These are phyloP conservation scores for Calonectria henricotiae DNA, from an alignment of 2,329 filamentous ascomycete genomes.

Conservation along the genomic window DNA sequence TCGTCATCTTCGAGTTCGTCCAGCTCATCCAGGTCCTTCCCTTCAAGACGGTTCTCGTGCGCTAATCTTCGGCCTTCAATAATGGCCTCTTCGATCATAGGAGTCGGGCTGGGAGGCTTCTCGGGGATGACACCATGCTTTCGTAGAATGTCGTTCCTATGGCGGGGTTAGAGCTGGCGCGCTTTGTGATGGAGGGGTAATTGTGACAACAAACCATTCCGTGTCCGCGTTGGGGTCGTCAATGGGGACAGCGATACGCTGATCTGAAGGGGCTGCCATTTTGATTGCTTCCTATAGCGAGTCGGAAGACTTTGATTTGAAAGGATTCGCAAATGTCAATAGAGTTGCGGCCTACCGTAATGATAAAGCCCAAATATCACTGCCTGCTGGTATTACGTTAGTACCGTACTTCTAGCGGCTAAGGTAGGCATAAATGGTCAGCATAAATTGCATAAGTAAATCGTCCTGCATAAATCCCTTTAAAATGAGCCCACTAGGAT, in stretches of 20 bases:
- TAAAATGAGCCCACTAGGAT: neutral
- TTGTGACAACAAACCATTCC: conserved; percentile 79
- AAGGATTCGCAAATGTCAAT: conserved; percentile 25
- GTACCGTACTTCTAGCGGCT: conserved; percentile 4
- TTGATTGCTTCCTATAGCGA: conserved; percentile 32
- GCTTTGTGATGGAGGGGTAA: conserved; percentile 48
- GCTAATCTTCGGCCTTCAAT: conserved; percentile 86
- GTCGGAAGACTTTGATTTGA: neutral
- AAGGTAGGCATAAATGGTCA: conserved; percentile 11
- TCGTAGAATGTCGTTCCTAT: conserved; percentile 97
- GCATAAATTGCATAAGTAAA: conserved; percentile 46
- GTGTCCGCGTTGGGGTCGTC: conserved; percentile 98
- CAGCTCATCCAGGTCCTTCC: conserved; percentile 94
- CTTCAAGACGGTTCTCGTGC: conserved; percentile 93
- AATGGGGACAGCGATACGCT: conserved; percentile 85
- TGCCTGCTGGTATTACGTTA: conserved; percentile 43
- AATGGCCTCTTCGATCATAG: conserved; percentile 95
- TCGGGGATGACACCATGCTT: conserved; percentile 98
- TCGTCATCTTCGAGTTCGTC: conserved; percentile 96
- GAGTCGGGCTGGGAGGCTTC: conserved; percentile 94
- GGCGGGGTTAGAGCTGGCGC: conserved; percentile 50
- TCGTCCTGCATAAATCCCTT: conserved; percentile 43
- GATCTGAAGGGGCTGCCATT: conserved; percentile 76
- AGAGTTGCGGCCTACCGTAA: conserved; percentile 25
- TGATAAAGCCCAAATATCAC: conserved; percentile 37